Evolutionary conservation across 352 stramenopile genomes (phyloP).

Genomic region (Salisapilia sapeloensis): DNA sequence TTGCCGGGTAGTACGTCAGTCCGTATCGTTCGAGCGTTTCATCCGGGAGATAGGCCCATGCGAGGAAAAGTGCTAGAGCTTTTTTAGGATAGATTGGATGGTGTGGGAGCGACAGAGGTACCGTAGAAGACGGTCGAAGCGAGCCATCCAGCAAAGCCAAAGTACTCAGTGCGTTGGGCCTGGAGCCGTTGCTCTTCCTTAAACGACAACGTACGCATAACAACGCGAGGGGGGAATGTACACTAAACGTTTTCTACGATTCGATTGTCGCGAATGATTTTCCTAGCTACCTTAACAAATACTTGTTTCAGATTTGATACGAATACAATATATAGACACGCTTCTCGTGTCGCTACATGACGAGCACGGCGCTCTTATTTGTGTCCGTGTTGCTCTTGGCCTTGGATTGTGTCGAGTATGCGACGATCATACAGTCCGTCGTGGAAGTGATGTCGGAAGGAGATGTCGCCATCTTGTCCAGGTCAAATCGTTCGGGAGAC

Average conservation of each 20-base stretch:
- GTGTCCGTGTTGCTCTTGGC: no score
- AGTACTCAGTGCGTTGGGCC: constrained; percentile 74
- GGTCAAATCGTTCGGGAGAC: constrained; percentile 16
- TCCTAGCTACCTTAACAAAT: no score
- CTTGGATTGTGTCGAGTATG: constrained; percentile 6
- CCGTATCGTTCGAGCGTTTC: constrained; percentile 54
- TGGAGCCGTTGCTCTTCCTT: constrained; percentile 65
- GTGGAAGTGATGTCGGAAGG: constrained; percentile 35
- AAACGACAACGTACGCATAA: constrained; percentile 41
- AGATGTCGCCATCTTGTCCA: constrained; percentile 49
- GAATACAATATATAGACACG: no score
- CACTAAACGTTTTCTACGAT: no score
- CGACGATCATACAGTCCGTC: constrained; percentile 27
- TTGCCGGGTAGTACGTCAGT: constrained; percentile 79
- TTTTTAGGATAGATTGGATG: not conserved
- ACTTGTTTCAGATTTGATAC: no score
- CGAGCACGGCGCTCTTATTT: no score
- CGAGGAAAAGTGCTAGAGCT: constrained; percentile 54
- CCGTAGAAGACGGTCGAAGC: constrained; percentile 62
- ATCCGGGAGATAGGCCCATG: constrained; percentile 81
- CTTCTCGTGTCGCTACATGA: no score
- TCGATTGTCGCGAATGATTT: no score
- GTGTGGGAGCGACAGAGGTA: constrained; percentile 6
- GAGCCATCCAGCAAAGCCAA: constrained; percentile 74
- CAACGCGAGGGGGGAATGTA: no score